Percentiles rank a stretch among this genome's conserved stretches.
phyloP scores from a whole-genome alignment of 371 early-diverging fungal genomes.

The Syncephalastrum monosporum region DNA sequence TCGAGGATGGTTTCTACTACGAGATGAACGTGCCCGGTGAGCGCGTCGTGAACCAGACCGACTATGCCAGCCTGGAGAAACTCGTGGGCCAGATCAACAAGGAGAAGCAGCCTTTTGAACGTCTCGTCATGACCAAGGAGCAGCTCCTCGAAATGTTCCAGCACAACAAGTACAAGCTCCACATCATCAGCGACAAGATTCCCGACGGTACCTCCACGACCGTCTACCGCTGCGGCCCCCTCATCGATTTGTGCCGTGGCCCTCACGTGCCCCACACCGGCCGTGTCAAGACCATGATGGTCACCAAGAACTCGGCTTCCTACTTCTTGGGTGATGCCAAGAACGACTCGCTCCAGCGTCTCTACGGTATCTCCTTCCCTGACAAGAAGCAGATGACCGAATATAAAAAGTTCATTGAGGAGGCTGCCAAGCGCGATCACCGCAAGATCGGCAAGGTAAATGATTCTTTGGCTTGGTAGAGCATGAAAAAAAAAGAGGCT shows the following conservation, averaged over 20 bases:
- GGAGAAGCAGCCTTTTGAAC: slow-evolving; percentile 96
- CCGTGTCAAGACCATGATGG: slow-evolving; percentile 91
- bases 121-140: slow-evolving; percentile 88
- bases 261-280: slow-evolving; percentile 98
- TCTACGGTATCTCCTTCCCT: slow-evolving; percentile 99
- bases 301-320: slow-evolving; percentile 96
- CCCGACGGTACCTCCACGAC: slow-evolving; percentile 96
- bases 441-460: slow-evolving; percentile 87
- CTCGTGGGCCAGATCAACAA: slow-evolving; percentile 65
- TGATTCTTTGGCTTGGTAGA: neutral
- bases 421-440: slow-evolving; percentile 98
- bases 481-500: neutral
- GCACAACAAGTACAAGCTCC: slow-evolving; percentile 96
- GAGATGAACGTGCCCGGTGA: slow-evolving; percentile 72
- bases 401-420: slow-evolving; percentile 92
- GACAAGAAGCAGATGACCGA: slow-evolving; percentile 94
- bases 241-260: slow-evolving; percentile 99
- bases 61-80: slow-evolving; percentile 22
- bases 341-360: slow-evolving; percentile 97
- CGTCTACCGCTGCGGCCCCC: slow-evolving; percentile 97
- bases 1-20: slow-evolving; percentile 99
- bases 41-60: slow-evolving; percentile 67
- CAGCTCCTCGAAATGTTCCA: slow-evolving; percentile 97
- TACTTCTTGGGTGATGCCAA: slow-evolving; percentile 98
- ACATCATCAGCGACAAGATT: slow-evolving; percentile 91